phyloP scores from a whole-genome alignment of 345 rosid genomes.

The Diplotaxis tenuifolia region DNA sequence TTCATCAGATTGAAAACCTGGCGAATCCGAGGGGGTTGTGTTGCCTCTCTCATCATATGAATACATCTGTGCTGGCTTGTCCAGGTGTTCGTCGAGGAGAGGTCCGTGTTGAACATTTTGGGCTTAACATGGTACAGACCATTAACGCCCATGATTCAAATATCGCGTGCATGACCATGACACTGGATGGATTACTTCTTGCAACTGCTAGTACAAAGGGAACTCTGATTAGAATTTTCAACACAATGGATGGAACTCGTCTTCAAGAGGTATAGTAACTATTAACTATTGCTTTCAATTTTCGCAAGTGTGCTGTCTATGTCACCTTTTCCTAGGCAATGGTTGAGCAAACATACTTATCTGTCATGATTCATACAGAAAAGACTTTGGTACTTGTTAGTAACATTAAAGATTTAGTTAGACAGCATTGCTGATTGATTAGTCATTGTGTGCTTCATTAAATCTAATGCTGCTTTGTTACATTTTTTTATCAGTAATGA shows the following conservation, averaged over 20 bases:
- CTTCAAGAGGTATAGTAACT: constrained; percentile 69
- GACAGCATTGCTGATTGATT: too few relatives aligned
- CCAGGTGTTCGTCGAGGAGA: constrained; percentile 82
- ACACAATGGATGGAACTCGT: constrained; percentile 87
- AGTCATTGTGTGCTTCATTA: not conserved
- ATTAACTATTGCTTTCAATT: constrained; percentile 18
- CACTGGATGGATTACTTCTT: constrained; percentile 85
- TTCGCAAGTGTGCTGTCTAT: not conserved
- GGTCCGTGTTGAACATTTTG: constrained; percentile 79
- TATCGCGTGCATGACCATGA: constrained; percentile 75
- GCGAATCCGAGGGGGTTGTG: constrained; percentile 83
- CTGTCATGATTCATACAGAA: not conserved
- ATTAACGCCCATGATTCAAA: constrained; percentile 79
- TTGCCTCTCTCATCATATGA: constrained; percentile 76
- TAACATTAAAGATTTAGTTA: not conserved
- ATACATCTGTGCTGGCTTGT: constrained; percentile 80
- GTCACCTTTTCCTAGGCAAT: not conserved
- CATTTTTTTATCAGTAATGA: constrained; percentile 22
- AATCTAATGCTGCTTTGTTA: constrained; percentile 15
- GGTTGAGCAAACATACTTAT: not conserved
- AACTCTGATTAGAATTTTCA: constrained; percentile 85
- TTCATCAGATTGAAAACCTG: constrained; percentile 83
- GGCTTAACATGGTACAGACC: constrained; percentile 65
- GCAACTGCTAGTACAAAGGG: constrained; percentile 93
- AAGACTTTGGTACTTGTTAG: not conserved